Evolutionary conservation across 768 basidiomycete genomes (phyloP).

Genomic region (Daedaleopsis nitida): DNA sequence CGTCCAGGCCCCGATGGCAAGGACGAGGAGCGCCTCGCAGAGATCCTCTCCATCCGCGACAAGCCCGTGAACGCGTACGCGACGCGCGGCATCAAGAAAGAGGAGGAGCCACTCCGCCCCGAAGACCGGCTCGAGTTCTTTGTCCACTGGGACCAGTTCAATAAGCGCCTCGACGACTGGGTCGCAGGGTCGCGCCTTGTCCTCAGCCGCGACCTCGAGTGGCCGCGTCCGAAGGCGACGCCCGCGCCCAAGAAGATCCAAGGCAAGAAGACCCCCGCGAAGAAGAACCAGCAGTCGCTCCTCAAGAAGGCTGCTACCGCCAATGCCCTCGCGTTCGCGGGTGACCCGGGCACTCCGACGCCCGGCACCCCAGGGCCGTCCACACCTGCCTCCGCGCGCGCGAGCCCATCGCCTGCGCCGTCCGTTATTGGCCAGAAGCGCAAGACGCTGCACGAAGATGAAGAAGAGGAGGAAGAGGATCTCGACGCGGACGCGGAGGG

Average conservation of each 20-base stretch:
- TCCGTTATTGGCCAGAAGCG: slow-evolving; percentile 60
- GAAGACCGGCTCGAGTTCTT: slow-evolving; percentile 93
- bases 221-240: slow-evolving; percentile 85
- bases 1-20: slow-evolving; percentile 76
- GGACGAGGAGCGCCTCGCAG: slow-evolving; percentile 89
- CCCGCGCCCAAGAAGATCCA: slow-evolving; percentile 48
- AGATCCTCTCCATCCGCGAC: slow-evolving; percentile 93
- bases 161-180: slow-evolving; percentile 99
- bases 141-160: slow-evolving; percentile 98
- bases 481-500: slow-evolving; percentile 62
- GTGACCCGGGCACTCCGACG: slow-evolving; percentile 26
- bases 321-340: slow-evolving; percentile 33
- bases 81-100: slow-evolving; percentile 44
- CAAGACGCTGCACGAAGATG: slow-evolving; percentile 64
- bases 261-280: slow-evolving; percentile 70
- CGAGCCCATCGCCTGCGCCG: slow-evolving; percentile 60
- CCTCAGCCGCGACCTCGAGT: slow-evolving; percentile 84
- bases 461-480: slow-evolving; percentile 47
- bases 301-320: slow-evolving; percentile 67
- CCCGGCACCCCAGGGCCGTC: slow-evolving; percentile 28
- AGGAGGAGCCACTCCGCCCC: slow-evolving; percentile 52
- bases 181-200: slow-evolving; percentile 86
- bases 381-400: slow-evolving; percentile 31
- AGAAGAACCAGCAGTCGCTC: slow-evolving; percentile 53
- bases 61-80: slow-evolving; percentile 69